A percentile compares a stretch with the other conserved stretches of the same genome.
These are phyloP conservation scores for Begonia peltatifolia DNA, from an alignment of 306 rosid genomes.

Conservation along the genomic window DNA sequence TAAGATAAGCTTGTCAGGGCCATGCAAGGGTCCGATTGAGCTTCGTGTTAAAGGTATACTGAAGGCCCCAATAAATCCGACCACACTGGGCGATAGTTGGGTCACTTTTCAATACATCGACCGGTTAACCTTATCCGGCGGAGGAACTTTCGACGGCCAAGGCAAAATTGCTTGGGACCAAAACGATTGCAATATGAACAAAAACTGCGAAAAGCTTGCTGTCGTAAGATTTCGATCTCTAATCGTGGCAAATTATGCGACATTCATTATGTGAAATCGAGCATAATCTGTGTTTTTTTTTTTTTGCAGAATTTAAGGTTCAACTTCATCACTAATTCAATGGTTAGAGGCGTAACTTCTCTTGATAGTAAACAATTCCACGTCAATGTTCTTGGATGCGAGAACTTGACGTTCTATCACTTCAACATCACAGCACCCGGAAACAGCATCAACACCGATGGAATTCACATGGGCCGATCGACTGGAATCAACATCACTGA, in stretches of 20 bases:
- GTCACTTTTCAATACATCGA: slow-evolving; percentile 12
- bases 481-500: slow-evolving; percentile 16
- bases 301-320: slow-evolving; percentile 27
- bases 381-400: slow-evolving; percentile 17
- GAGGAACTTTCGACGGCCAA: slow-evolving; percentile 34
- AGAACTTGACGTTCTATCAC: slow-evolving; percentile 15
- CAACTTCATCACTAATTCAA: slow-evolving; percentile 15
- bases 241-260: not conserved
- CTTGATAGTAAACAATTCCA: slow-evolving; percentile 23
- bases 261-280: not conserved
- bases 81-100: slow-evolving; percentile 16
- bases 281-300: not conserved
- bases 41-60: slow-evolving; percentile 17
- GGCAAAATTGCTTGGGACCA: slow-evolving; percentile 23
- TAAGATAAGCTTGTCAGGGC: slow-evolving; percentile 11
- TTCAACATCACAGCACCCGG: slow-evolving; percentile 20
- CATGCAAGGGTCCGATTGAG: slow-evolving; percentile 27
- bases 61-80: slow-evolving; percentile 13
- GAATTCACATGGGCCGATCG: slow-evolving; percentile 37
- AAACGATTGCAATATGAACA: slow-evolving; percentile 12
- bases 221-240: slow-evolving; percentile 13
- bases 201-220: slow-evolving; percentile 7
- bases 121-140: slow-evolving; percentile 20
- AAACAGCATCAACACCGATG: slow-evolving; percentile 29
- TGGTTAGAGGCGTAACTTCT: slow-evolving; percentile 11